phyloP scores from a whole-genome alignment of 768 basidiomycete genomes.

The Trametes cingulata region DNA sequence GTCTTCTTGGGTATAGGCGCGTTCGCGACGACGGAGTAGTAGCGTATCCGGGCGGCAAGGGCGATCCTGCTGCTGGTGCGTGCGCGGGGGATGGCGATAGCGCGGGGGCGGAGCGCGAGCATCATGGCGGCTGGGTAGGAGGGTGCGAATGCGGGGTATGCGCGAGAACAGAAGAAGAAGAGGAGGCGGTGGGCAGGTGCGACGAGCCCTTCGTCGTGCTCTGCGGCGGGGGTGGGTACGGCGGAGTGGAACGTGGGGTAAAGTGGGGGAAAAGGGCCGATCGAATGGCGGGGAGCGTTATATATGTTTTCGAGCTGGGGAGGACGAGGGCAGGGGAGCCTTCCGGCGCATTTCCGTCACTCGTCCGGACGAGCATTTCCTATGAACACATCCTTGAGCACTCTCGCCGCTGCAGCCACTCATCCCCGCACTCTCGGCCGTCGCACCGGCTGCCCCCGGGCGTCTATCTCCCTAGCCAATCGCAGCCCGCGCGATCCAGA shows the following conservation, averaged over 20 bases:
- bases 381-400: background rate
- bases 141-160: conserved; percentile 14
- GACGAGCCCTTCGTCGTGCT: conserved; percentile 2
- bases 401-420: background rate
- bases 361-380: background rate
- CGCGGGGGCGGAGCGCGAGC: conserved; percentile 22
- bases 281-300: conserved; percentile 2
- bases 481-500: background rate
- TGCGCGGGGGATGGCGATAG: conserved; percentile 18
- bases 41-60: conserved; percentile 24
- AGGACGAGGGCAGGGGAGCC: background rate
- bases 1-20: conserved; percentile 37
- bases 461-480: conserved; percentile 11
- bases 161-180: background rate
- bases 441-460: conserved; percentile 5
- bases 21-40: conserved; percentile 29
- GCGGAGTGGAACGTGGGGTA: conserved; percentile 16
- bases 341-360: conserved; percentile 22
- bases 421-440: background rate
- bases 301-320: background rate
- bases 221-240: background rate
- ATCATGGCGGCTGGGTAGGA: conserved; percentile 18
- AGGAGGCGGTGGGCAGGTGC: background rate
- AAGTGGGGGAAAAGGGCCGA: conserved; percentile 10
- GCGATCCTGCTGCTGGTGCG: conserved; percentile 22